Evolutionary conservation across 352 stramenopile genomes (phyloP), one percentile per base, ranked within the genome.

Genomic region (Globisporangium nagaii): DNA sequence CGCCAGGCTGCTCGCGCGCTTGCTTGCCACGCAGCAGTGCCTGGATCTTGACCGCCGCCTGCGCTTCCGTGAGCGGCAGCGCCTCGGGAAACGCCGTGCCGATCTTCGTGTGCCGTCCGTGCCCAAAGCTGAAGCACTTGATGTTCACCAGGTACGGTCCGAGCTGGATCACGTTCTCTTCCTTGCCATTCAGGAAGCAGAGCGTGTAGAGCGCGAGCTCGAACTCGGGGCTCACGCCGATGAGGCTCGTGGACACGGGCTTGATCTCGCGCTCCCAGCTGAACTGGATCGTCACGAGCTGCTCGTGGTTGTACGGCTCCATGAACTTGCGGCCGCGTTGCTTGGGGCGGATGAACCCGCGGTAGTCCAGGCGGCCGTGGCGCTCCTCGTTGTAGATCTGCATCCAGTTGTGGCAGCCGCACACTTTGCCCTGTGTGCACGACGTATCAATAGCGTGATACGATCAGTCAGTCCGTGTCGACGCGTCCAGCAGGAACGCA

Each of bases 331-430:
- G 66, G 0, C 84, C 79, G 34, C 84, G 81, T 64, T 85, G 75
- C 58, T 86, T 87, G 15, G 83, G 94, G 24, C 93, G 90, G 56
- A 98, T 96, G 66, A 96, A 97, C 9, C 94, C 95, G 32, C 79
- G 75, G 70, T 98, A 98, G 75, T 98, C 83, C 32, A 98, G 68
- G 31, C 79, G 80, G 6, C 92, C 91, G 13, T 80, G 79, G 64
- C 93, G 88, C 71, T 98, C 95, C 63, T 98, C 91, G 30, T 96
- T 84, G 70, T 98, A 98, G 35, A 98, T 93, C 58, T 97, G 89
- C 52, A 98, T 89, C 95, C 95, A 98, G 72, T 98, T 98, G 75
- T 98, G 95, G 68, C 97, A 97, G 12, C 93, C 93, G 15, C 67
- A 86, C 40, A 98, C 81, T 62, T 97, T 84, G 47, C 70, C 85